Percentiles rank a stretch among this genome's conserved stretches.
Conservation (phyloP, 164 flowering plant genomes). For the Berberis thunbergii region DNA sequence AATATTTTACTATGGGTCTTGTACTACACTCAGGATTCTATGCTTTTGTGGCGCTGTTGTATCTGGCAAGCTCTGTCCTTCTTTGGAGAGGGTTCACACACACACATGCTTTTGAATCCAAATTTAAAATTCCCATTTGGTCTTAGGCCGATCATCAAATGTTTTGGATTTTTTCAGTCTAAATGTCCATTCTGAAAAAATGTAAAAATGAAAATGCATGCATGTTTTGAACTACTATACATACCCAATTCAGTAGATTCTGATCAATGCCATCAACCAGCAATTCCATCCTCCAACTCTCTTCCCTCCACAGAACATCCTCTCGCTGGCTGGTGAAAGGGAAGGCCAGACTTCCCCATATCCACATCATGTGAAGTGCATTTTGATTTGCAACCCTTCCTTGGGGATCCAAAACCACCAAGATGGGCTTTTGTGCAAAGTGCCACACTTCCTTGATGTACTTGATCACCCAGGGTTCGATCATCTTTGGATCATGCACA, state of each 20-base stretch:
- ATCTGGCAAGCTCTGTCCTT: neutral
- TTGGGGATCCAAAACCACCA: constrained; percentile 48
- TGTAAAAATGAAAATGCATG: neutral
- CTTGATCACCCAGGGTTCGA: constrained; percentile 36
- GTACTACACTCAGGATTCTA: no score
- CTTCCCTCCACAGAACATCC: constrained; percentile 39
- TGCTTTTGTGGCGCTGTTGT: no score
- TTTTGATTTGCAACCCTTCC: constrained; percentile 37
- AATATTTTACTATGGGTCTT: no score
- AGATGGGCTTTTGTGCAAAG: constrained; percentile 31
- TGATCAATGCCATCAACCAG: constrained; percentile 38
- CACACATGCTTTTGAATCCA: neutral
- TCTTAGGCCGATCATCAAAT: neutral
- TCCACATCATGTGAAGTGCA: constrained; percentile 58
- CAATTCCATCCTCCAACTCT: constrained; percentile 43
- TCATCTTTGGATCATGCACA: constrained; percentile 27
- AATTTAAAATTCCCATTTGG: neutral
- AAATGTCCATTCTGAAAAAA: neutral
- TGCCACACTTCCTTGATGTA: constrained; percentile 51
- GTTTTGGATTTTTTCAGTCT: neutral
- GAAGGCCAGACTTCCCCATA: constrained; percentile 51
- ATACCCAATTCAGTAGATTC: constrained; percentile 31
- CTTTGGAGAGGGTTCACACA: neutral
- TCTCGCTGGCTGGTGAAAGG: constrained; percentile 42
- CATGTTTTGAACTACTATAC: neutral